Percentiles rank a stretch among this genome's conserved stretches.
phyloP scores from a whole-genome alignment of 495 filamentous ascomycete genomes.

The Lepraria neglecta region DNA sequence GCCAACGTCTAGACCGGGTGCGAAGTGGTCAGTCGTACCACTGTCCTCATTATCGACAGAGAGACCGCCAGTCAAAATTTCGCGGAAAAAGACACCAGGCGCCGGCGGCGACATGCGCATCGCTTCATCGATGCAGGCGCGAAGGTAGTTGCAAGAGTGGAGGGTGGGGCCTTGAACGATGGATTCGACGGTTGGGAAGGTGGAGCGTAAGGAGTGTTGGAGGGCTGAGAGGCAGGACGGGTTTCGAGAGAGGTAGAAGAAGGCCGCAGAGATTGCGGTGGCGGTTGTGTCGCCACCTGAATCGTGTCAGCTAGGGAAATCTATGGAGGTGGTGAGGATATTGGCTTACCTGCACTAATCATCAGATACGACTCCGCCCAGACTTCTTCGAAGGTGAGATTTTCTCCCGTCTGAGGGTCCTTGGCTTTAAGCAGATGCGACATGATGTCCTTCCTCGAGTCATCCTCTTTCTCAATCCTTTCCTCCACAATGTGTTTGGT shows the following conservation, averaged over 20 bases:
- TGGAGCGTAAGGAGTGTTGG: conserved; percentile 45
- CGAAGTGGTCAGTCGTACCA: background rate
- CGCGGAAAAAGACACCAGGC: conserved; percentile 49
- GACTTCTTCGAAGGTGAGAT: conserved; percentile 59
- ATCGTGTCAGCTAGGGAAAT: background rate
- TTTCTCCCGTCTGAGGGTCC: conserved; percentile 55
- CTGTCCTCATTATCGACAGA: conserved; percentile 47
- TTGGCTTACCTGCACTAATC: conserved; percentile 35
- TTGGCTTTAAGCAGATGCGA: conserved; percentile 53
- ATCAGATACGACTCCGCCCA: conserved; percentile 67
- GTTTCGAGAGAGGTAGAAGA: conserved; percentile 56
- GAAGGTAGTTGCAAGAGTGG: conserved; percentile 47
- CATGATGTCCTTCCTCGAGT: conserved; percentile 60
- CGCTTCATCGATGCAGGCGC: conserved; percentile 59
- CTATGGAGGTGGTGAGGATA: background rate
- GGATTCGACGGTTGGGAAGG: conserved; percentile 48
- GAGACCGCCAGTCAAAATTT: conserved; percentile 49
- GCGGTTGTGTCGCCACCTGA: conserved; percentile 53
- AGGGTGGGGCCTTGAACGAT: conserved; percentile 49
- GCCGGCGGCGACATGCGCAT: conserved; percentile 60
- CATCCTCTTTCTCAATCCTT: conserved; percentile 38
- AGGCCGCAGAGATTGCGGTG: conserved; percentile 49
- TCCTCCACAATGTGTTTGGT: background rate
- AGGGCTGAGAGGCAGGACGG: conserved; percentile 38
- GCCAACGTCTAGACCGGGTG: background rate